Percentiles rank a stretch among this genome's conserved stretches.
These are phyloP conservation scores for Mycena floridula DNA, from an alignment of 768 basidiomycete genomes.

Conservation along the genomic window DNA sequence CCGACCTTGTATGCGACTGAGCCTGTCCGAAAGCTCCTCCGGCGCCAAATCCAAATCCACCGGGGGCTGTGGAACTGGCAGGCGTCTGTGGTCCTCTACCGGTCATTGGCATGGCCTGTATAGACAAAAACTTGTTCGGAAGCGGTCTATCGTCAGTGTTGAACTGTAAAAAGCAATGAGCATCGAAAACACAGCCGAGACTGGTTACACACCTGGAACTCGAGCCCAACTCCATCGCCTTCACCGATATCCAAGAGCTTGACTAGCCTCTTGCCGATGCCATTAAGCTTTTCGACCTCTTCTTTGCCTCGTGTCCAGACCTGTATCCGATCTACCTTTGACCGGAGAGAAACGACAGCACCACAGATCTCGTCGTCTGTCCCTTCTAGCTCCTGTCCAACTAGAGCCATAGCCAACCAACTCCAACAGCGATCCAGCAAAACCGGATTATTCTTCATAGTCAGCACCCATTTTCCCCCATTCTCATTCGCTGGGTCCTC, in stretches of 20 bases:
- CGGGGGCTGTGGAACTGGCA: too few relatives aligned
- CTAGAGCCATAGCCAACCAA: slow-evolving; percentile 87
- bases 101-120: slow-evolving; percentile 63
- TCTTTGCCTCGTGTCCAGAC: slow-evolving; percentile 86
- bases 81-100: too few relatives aligned
- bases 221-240: slow-evolving; percentile 77
- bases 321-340: slow-evolving; percentile 87
- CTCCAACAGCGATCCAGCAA: slow-evolving; percentile 85
- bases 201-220: slow-evolving; percentile 74
- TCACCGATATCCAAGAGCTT: slow-evolving; percentile 82
- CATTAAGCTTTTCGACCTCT: slow-evolving; percentile 79
- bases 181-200: background rate
- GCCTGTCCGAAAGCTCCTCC: too few relatives aligned
- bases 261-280: slow-evolving; percentile 76
- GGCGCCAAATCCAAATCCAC: too few relatives aligned
- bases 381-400: slow-evolving; percentile 76
- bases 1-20: too few relatives aligned
- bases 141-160: slow-evolving; percentile 85
- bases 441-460: slow-evolving; percentile 79
- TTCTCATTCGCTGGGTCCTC: slow-evolving; percentile 89
- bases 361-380: slow-evolving; percentile 74
- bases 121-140: slow-evolving; percentile 76
- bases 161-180: slow-evolving; percentile 38
- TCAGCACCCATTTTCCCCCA: slow-evolving; percentile 93
- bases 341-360: slow-evolving; percentile 80